Base-by-base conservation (phyloP, 1,139 yeast genomes). In the Suhomyces yuchorum region DNA sequence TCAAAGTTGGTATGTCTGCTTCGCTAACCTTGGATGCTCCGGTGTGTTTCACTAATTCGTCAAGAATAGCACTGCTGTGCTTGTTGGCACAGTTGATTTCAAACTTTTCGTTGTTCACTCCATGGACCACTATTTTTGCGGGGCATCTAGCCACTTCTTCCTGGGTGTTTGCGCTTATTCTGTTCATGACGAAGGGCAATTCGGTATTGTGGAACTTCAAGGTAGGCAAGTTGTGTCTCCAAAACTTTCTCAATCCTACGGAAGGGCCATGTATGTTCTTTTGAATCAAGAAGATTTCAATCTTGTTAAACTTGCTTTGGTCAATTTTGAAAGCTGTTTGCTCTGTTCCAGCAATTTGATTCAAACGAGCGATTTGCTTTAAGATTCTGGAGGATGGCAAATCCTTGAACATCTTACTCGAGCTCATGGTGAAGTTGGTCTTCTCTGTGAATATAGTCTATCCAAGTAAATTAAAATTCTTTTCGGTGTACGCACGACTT, bases 121-220 rank as follows among this genome's bases (percentile, higher is more conserved):
- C 48, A 53, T 70, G 70, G 11, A 73, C 63, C 17, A 66, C 60
- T 28, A 75, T 59, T 48, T 63, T 67, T 18, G 81, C 75, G 0
- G 87, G 87, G 51, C 80, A 73, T 42, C 70, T 64, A 39, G 68
- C 72, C 32, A 75, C 76, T 33, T 74, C 69, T 43, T 60, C 62
- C 49, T 67, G 70, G 42, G 67, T 68, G 23, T 64, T 66, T 47
- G 81, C 76, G 30, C 70, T 68, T 39, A 85, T 73, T 55, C 88
- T 74, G 23, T 77, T 70, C 40, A 90, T 86, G 24, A 80, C 75
- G 50, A 89, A 82, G 32, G 81, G 78, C 30, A 87, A 62, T 37
- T 73, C 71, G 26, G 93, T 93, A 66, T 91, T 91, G 70, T 89
- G 92, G 67, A 87, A 91, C 62, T 84, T 86, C 51, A 91, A 73